Base-by-base conservation (phyloP, 2,329 filamentous ascomycete species). In the Clarireedia hainanense region DNA sequence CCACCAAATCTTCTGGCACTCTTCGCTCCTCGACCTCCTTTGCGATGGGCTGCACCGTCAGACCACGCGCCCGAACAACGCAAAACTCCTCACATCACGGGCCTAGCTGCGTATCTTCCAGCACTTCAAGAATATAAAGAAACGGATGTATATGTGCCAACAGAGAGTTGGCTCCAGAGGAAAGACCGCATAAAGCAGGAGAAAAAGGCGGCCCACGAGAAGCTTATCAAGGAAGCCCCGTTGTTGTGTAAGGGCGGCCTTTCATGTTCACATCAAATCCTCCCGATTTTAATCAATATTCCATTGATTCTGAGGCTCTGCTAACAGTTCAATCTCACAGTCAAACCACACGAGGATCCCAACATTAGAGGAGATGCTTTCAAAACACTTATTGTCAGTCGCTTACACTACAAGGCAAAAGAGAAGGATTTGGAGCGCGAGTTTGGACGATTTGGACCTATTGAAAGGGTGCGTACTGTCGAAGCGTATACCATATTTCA, bases 301-400 rank as follows among this genome's bases (percentile, higher is more conserved):
- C 2, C 10, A 10, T 27, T 23, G 3, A 43, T 47, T 14, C n/a
- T 30, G 7, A 15, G 27, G 4, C 17, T 5, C n/a, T 64, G 52
- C 64, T 67, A 50, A 68, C 46, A 2, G 36, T 51, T n/a, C 53
- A 51, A 30, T 37, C 5, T 27, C 61, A 39, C 62, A 91, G 91
- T 88, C 72, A 88, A 92, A 61, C 92, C 94, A 6, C 75, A 77
- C 24, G 85, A 94, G 39, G 94, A 99, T 67, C 81, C 87, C 12
- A 94, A 96, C 65, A 86, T 96, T 62, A 84, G 91, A 61, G 92
- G 94, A 56, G 91, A 97, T 74, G 87, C 92, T 1, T 96, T 94
- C 78, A 95, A 89, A 74, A 99, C 94, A 14, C 78, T 99, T 50
- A 95, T 99, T 67, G 88, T 97, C 54, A 87, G 89, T 52, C 86